These are phyloP conservation scores for Bretschneidera sinensis DNA, from an alignment of 345 rosid genomes.

Conservation along the genomic window DNA sequence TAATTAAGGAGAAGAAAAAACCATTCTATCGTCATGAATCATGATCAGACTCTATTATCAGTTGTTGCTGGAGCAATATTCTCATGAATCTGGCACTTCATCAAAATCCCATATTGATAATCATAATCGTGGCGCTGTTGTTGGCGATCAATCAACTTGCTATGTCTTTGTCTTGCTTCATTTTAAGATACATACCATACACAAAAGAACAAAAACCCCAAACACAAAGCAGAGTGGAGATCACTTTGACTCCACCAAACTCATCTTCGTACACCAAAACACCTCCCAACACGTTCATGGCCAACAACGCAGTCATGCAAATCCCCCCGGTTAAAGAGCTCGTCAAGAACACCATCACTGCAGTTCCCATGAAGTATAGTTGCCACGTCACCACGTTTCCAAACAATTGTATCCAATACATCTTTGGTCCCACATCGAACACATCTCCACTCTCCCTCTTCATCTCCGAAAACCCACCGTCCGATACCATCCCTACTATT, in stretches of 20 bases:
- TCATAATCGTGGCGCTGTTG: background rate
- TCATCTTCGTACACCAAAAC: constrained; percentile 59
- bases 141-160: no score
- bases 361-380: constrained; percentile 81
- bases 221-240: constrained; percentile 65
- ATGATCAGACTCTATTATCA: constrained; percentile 3
- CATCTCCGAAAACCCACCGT: constrained; percentile 53
- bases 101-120: background rate
- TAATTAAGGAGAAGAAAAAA: no score
- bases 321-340: constrained; percentile 80
- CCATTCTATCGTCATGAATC: background rate
- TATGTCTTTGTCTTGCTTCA: constrained; percentile 4
- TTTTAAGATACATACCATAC: constrained; percentile 55
- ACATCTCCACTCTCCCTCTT: constrained; percentile 31
- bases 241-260: constrained; percentile 72
- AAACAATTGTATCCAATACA: constrained; percentile 38
- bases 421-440: constrained; percentile 43
- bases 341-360: constrained; percentile 85
- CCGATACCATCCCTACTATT: constrained; percentile 42
- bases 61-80: background rate
- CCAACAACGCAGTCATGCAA: constrained; percentile 83
- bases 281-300: constrained; percentile 79
- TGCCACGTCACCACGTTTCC: constrained; percentile 81
- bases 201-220: constrained; percentile 92
- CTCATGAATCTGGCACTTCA: background rate